Evolutionary conservation across 306 rosid genomes (phyloP).

Genomic region (Cucumis sativus): Cucumber_9930_V3 NC_026659.2:26346501-26347000

Average conservation of each 20-base stretch:
- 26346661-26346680: background rate
- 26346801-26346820: slow-evolving; percentile 1
- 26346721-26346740: background rate
- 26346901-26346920: background rate
- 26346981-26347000: background rate
- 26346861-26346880: slow-evolving; percentile 1
- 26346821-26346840: background rate
- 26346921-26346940: background rate
- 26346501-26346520: too few relatives aligned
- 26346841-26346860: background rate
- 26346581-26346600: too few relatives aligned
- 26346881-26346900: background rate
- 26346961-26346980: background rate
- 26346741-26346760: background rate
- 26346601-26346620: too few relatives aligned
- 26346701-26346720: background rate
- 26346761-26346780: background rate
- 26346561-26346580: too few relatives aligned
- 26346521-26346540: too few relatives aligned
- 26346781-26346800: background rate
- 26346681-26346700: background rate
- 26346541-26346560: too few relatives aligned
- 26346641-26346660: background rate
- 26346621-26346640: background rate
- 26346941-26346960: background rate